phyloP scores from a whole-genome alignment of 352 stramenopile species.

The Pilasporangium apinafurcum region DNA sequence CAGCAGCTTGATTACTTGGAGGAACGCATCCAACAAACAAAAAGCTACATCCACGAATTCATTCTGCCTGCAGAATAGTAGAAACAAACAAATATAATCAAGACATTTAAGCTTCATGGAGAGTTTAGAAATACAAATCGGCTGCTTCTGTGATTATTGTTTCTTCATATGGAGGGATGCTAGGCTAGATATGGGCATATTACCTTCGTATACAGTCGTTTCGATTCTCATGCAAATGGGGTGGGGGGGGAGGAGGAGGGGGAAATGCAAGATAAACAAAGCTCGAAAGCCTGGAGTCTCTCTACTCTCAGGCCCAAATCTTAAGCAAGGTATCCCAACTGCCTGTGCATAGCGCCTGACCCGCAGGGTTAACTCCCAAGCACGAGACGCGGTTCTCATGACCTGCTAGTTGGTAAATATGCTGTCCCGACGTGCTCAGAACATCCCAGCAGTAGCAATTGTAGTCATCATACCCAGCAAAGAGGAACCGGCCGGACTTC shows the following conservation, averaged over 20 bases:
- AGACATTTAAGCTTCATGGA: too few relatives aligned
- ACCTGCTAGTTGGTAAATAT: conserved; percentile 90
- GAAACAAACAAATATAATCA: too few relatives aligned
- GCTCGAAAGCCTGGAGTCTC: too few relatives aligned
- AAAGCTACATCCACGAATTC: conserved; percentile 41
- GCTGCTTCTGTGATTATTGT: too few relatives aligned
- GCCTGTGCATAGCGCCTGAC: conserved; percentile 96
- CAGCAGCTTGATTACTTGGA: conserved; percentile 69
- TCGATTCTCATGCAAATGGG: too few relatives aligned
- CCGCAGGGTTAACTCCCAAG: conserved; percentile 93
- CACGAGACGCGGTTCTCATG: conserved; percentile 98
- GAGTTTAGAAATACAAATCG: too few relatives aligned
- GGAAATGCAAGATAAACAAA: too few relatives aligned
- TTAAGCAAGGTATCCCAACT: conserved; percentile 99
- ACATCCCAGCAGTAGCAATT: conserved; percentile 98
- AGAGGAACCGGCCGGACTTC: conserved; percentile 94
- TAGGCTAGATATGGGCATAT: too few relatives aligned
- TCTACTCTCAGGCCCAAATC: conserved; percentile 95
- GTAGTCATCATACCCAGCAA: conserved; percentile 98
- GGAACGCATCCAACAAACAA: conserved; percentile 37
- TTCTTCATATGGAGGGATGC: too few relatives aligned
- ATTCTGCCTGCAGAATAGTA: too few relatives aligned
- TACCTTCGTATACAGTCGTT: too few relatives aligned
- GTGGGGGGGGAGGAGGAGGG: too few relatives aligned
- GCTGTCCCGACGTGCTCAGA: conserved; percentile 80